Conservation (phyloP, 1,284 basidiomycete genomes). For the Trichosporon sp. region DNA sequence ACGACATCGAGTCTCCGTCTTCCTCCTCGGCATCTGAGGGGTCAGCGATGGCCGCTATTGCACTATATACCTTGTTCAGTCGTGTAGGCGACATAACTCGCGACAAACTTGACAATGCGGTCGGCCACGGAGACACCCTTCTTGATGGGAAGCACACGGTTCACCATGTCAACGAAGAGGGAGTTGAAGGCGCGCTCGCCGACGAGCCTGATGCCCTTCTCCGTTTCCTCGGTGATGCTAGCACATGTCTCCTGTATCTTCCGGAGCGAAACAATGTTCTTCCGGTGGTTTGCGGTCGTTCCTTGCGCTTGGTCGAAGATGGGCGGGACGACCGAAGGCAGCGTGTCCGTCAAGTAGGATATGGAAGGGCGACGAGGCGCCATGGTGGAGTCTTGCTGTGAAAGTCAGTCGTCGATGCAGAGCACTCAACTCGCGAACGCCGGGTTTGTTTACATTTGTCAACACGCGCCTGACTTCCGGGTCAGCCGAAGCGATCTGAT, state of each 20-base stretch:
- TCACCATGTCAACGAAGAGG: conserved; percentile 64
- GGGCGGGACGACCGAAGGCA: conserved; percentile 51
- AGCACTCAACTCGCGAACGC: background rate
- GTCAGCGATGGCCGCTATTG: conserved; percentile 11
- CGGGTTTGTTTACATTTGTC: conserved; percentile 11
- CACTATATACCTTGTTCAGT: conserved; percentile 69
- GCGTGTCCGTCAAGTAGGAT: conserved; percentile 36
- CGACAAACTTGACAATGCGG: conserved; percentile 76
- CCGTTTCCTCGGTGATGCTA: conserved; percentile 55
- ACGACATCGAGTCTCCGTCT: conserved; percentile 63
- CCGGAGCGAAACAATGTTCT: conserved; percentile 81
- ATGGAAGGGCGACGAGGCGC: conserved; percentile 21
- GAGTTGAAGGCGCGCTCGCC: conserved; percentile 80
- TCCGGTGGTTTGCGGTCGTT: conserved; percentile 78
- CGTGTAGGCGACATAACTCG: conserved; percentile 71
- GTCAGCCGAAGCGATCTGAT: background rate
- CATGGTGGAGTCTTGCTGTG: conserved; percentile 11
- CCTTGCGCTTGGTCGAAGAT: conserved; percentile 78
- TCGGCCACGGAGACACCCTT: conserved; percentile 77
- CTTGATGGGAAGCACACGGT: conserved; percentile 69
- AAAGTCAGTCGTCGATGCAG: background rate
- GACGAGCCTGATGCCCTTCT: conserved; percentile 56
- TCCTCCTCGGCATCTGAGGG: conserved; percentile 54
- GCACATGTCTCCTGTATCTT: conserved; percentile 71
- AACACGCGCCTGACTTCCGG: conserved; percentile 11